These are phyloP conservation scores for Cyberlindnera euphorbiae DNA, from an alignment of 805 yeast species.

Conservation along the genomic window DNA sequence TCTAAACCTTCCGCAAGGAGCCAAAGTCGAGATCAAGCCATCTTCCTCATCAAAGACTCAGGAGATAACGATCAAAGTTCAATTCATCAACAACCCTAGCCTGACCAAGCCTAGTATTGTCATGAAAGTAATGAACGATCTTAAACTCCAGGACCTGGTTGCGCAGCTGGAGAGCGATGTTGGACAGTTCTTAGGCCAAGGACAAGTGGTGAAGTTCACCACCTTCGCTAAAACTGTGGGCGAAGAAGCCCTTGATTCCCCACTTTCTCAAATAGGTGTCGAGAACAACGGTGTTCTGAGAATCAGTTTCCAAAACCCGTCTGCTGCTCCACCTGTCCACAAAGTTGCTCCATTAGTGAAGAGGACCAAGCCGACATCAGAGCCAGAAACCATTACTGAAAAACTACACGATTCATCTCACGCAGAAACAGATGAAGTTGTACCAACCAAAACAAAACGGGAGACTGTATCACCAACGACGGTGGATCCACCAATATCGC, in stretches of 20 bases:
- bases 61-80: conserved; percentile 29
- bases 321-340: background rate
- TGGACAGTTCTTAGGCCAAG: conserved; percentile 16
- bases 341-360: background rate
- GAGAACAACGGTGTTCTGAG: conserved; percentile 25
- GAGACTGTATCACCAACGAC: background rate
- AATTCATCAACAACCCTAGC: conserved; percentile 21
- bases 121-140: conserved; percentile 20
- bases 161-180: conserved; percentile 16
- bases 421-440: background rate
- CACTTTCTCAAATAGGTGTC: conserved; percentile 19
- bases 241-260: conserved; percentile 9
- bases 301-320: conserved; percentile 14
- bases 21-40: conserved; percentile 31
- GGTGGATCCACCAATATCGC: conserved; percentile 1
- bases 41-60: conserved; percentile 2
- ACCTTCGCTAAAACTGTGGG: conserved; percentile 17
- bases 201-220: conserved; percentile 17
- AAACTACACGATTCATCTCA: too few relatives aligned
- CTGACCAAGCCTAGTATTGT: conserved; percentile 23
- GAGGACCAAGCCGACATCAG: background rate
- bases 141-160: conserved; percentile 14
- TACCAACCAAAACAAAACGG: background rate
- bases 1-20: conserved; percentile 40
- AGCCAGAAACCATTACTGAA: background rate